Evolutionary conservation across 805 yeast genomes (phyloP).

Genomic region (Cyberlindnera euphorbiiphila): DNA sequence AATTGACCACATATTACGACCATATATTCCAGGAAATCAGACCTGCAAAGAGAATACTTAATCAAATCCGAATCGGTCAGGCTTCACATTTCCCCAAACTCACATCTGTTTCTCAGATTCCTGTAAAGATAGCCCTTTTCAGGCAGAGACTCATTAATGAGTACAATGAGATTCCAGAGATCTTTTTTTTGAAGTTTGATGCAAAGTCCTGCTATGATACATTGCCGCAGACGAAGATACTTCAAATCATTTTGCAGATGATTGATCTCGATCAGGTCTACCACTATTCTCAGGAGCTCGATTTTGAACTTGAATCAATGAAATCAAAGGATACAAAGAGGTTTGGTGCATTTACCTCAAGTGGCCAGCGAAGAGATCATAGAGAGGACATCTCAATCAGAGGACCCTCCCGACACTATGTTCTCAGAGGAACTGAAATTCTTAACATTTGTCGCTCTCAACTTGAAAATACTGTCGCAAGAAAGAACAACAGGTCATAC

Average conservation of each 20-base stretch:
- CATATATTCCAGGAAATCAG: constrained; percentile 36
- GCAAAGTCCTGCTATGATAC: constrained; percentile 74
- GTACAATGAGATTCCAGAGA: constrained; percentile 30
- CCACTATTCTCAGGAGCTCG: constrained; percentile 2
- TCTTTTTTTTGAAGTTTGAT: constrained; percentile 68
- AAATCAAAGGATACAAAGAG: background rate
- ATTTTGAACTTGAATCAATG: constrained; percentile 1
- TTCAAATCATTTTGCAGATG: constrained; percentile 32
- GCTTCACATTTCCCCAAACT: constrained; percentile 31
- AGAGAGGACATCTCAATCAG: background rate
- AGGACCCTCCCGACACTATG: constrained; percentile 8
- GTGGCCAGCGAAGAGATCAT: background rate
- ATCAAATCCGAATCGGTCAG: constrained; percentile 30
- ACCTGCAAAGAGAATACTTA: constrained; percentile 40
- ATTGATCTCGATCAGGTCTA: constrained; percentile 24
- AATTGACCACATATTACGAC: constrained; percentile 30
- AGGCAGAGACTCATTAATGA: constrained; percentile 26
- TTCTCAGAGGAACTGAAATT: constrained; percentile 41
- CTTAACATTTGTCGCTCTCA: constrained; percentile 46
- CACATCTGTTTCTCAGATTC: constrained; percentile 44
- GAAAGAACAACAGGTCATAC: constrained; percentile 35
- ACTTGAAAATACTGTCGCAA: constrained; percentile 45
- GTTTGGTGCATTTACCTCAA: background rate
- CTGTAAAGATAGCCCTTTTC: constrained; percentile 36
- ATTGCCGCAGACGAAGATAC: constrained; percentile 46